phyloP scores from a whole-genome alignment of 1,139 yeast species.

The Diutina rugosa region DNA sequence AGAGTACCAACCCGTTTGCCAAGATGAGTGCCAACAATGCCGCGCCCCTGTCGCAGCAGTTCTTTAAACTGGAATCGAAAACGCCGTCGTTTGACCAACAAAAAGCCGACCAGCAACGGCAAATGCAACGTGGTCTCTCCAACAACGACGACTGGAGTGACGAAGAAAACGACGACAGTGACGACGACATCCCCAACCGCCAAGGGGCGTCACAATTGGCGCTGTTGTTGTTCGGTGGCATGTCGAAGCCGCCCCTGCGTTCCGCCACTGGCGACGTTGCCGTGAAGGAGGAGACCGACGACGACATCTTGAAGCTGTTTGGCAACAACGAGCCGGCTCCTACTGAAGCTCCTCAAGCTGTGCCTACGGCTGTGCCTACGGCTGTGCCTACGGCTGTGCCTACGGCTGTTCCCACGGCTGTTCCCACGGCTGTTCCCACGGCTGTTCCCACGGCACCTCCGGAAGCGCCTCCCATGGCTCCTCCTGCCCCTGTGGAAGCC shows the following conservation, averaged over 20 bases:
- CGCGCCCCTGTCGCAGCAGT: slow-evolving; percentile 18
- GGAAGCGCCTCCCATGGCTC: neutral
- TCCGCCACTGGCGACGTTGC: slow-evolving; percentile 6
- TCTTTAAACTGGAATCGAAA: slow-evolving; percentile 32
- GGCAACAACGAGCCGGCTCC: neutral
- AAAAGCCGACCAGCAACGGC: slow-evolving; percentile 52
- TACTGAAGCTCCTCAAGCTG: slow-evolving; percentile 1
- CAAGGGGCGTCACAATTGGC: slow-evolving; percentile 55
- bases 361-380: neutral
- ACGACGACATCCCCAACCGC: slow-evolving; percentile 32
- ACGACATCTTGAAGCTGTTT: neutral
- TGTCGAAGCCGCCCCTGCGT: slow-evolving; percentile 32
- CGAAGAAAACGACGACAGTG: slow-evolving; percentile 38
- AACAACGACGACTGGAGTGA: slow-evolving; percentile 49
- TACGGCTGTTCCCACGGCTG: slow-evolving; percentile 2
- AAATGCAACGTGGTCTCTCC: slow-evolving; percentile 46
- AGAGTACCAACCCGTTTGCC: slow-evolving; percentile 25
- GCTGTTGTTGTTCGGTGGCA: slow-evolving; percentile 48
- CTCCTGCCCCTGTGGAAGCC: slow-evolving; percentile 8
- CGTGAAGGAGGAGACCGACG: neutral
- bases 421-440: neutral
- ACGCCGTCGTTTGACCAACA: slow-evolving; percentile 28
- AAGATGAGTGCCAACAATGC: slow-evolving; percentile 7
- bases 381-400: neutral
- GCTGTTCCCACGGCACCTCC: neutral